phyloP scores from a whole-genome alignment of 176 grass and related monocot genomes.

The Microstegium vimineum region DNA sequence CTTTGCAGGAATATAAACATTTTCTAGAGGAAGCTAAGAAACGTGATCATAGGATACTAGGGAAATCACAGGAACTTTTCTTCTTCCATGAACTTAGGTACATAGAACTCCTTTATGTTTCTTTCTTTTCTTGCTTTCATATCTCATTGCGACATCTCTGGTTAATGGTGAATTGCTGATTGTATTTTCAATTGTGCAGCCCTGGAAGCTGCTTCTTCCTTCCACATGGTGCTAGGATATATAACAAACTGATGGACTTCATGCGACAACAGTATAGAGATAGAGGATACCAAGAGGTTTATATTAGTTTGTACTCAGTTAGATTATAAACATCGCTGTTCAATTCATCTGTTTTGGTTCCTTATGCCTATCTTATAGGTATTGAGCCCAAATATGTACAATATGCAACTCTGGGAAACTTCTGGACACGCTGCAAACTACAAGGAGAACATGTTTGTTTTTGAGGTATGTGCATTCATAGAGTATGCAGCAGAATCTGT shows the following conservation, averaged over 20 bases:
- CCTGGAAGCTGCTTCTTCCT: slow-evolving; percentile 97
- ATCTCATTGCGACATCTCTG: not conserved
- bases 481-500: not conserved
- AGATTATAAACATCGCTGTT: not conserved
- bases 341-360: slow-evolving; percentile 3
- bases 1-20: slow-evolving; percentile 78
- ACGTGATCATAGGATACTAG: slow-evolving; percentile 86
- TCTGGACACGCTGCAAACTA: slow-evolving; percentile 98
- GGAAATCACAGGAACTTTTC: slow-evolving; percentile 88
- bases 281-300: slow-evolving; percentile 91
- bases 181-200: slow-evolving; percentile 39
- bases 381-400: slow-evolving; percentile 91
- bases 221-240: slow-evolving; percentile 87
- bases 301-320: slow-evolving; percentile 16
- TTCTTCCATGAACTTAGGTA: slow-evolving; percentile 99
- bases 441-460: slow-evolving; percentile 98
- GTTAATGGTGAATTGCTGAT: slow-evolving; percentile 1
- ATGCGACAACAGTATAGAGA: slow-evolving; percentile 68
- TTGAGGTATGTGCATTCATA: slow-evolving; percentile 57
- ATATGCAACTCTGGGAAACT: slow-evolving; percentile 99
- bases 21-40: slow-evolving; percentile 91
- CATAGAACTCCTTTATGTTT: slow-evolving; percentile 2
- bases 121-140: not conserved
- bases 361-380: slow-evolving; percentile 41
- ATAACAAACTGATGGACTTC: slow-evolving; percentile 97